Evolutionary conservation across 2,329 filamentous ascomycete genomes (phyloP).

Genomic region (Dryadomyces quercivorus): DNA sequence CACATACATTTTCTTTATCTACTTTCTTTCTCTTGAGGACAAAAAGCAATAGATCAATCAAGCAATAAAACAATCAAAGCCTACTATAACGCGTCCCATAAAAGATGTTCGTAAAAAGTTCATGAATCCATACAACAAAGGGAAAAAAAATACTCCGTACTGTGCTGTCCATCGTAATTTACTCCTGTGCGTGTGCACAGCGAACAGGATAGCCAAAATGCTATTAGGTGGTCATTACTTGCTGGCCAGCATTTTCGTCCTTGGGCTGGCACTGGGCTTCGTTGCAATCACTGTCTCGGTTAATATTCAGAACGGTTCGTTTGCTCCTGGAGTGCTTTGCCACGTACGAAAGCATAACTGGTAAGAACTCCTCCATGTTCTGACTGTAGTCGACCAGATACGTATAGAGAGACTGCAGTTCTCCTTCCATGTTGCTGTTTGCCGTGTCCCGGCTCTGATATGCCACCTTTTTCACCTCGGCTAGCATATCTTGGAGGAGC

Average conservation of each 20-base stretch:
- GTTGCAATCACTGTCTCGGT: background rate
- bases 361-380: background rate
- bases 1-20: too few relatives aligned
- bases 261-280: background rate
- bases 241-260: background rate
- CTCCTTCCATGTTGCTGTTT: background rate
- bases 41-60: too few relatives aligned
- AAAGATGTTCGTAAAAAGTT: too few relatives aligned
- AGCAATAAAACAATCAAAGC: too few relatives aligned
- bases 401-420: background rate
- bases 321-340: background rate
- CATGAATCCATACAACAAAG: too few relatives aligned
- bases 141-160: too few relatives aligned
- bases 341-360: background rate
- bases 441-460: background rate
- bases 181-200: too few relatives aligned
- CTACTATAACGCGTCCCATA: too few relatives aligned
- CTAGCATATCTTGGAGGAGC: background rate
- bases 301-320: too few relatives aligned
- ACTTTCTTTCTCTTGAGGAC: too few relatives aligned
- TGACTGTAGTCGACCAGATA: background rate
- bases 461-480: background rate
- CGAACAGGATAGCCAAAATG: background rate
- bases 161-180: too few relatives aligned
- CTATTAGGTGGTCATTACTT: background rate